Conservation (phyloP, 345 rosid genomes). For the Sonneratia alba region DNA sequence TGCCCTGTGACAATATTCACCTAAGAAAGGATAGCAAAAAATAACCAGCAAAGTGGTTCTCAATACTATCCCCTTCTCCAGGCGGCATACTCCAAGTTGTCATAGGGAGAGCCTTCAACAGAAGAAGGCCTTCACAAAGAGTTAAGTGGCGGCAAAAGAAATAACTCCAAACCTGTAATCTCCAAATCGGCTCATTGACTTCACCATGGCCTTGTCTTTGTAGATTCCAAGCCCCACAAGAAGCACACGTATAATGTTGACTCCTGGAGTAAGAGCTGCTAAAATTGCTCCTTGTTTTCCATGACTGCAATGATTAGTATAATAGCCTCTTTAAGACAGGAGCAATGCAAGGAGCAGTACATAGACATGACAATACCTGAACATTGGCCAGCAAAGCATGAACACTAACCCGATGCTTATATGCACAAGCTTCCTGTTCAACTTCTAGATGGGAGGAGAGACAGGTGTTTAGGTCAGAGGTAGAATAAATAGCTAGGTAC, state of each 20-base stretch:
- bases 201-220: conserved; percentile 79
- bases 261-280: conserved; percentile 59
- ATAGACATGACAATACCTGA: conserved; percentile 42
- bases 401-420: conserved; percentile 69
- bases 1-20: background rate
- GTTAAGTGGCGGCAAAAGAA: background rate
- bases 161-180: conserved; percentile 50
- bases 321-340: conserved; percentile 6
- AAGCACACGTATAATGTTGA: conserved; percentile 63
- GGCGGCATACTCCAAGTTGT: background rate
- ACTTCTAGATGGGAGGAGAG: conserved; percentile 30
- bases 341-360: conserved; percentile 5
- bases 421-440: conserved; percentile 86
- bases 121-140: background rate
- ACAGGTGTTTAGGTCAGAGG: conserved; percentile 1
- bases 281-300: conserved; percentile 68
- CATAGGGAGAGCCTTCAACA: background rate
- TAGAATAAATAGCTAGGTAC: background rate
- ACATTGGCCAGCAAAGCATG: conserved; percentile 86
- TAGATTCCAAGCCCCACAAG: conserved; percentile 65
- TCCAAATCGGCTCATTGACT: conserved; percentile 95
- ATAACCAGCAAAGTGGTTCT: background rate
- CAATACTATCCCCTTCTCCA: background rate
- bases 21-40: background rate
- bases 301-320: conserved; percentile 39